Conservation (phyloP, 2,329 filamentous ascomycete genomes). For the Exophiala calicioides region DNA sequence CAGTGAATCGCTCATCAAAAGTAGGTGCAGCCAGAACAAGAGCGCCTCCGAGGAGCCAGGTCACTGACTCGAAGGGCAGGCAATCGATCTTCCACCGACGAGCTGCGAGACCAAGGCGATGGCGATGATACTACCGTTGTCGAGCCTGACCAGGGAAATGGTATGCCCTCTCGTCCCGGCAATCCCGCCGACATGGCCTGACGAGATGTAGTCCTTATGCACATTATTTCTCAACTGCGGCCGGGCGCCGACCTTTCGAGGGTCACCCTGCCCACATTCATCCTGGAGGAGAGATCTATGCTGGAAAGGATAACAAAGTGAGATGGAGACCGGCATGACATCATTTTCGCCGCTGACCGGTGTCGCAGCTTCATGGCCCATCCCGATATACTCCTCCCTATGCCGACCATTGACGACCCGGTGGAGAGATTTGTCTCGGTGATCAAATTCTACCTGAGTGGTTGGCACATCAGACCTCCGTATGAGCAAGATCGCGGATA, state of each 20-base stretch:
- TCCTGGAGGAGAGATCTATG: conserved; percentile 96
- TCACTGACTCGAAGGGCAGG: conserved; percentile 38
- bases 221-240: conserved; percentile 95
- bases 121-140: conserved; percentile 79
- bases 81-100: conserved; percentile 60
- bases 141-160: conserved; percentile 91
- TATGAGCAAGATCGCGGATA: conserved; percentile 51
- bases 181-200: neutral
- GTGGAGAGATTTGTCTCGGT: conserved; percentile 88
- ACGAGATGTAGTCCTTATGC: conserved; percentile 72
- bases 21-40: conserved; percentile 8
- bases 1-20: conserved; percentile 28
- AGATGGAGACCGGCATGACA: conserved; percentile 36
- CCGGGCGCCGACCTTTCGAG: conserved; percentile 93
- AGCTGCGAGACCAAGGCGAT: conserved; percentile 43
- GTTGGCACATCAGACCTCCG: conserved; percentile 98
- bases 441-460: conserved; percentile 96
- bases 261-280: conserved; percentile 94
- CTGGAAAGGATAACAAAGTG: conserved; percentile 98
- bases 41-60: too few relatives aligned
- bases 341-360: conserved; percentile 24
- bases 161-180: conserved; percentile 53
- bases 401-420: conserved; percentile 85
- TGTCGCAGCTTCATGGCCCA: conserved; percentile 91
- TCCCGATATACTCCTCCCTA: conserved; percentile 88